Base-by-base conservation (phyloP, 2,329 filamentous ascomycete species). In the Fusarium sp. region DNA sequence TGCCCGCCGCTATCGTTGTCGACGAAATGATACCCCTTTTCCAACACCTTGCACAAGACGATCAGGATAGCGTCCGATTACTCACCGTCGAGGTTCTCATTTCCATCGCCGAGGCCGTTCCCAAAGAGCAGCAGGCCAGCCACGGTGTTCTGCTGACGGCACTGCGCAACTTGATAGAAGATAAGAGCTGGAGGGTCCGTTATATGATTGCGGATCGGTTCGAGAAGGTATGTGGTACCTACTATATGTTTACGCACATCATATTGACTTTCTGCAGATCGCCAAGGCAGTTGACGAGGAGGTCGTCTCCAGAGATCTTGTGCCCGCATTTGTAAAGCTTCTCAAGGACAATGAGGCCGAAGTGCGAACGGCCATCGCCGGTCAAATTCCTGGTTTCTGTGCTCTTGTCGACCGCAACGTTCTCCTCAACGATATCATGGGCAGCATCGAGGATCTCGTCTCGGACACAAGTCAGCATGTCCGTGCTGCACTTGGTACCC, bases 171-270 rank as follows among this genome's bases (percentile, higher is more conserved):
- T 83, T 99, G 77, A 98, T 99, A 82, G 96, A 98, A 77, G 96
- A 99, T 81, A 99, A 98, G 89, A 98, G 96, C 84, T 99, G 96
- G 96, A 91, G 96, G 77, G 96, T 99, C 64, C 90, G 96, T 79
- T 99, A 98, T 82, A 99, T 99, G 96, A 96, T 99, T 75, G 96
- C 96, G 49, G 96, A 99, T 81, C 90, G 94, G 79, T 99, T 98
- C 78, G 96, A 99, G 82, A 98, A 98, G 92, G 94, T 74, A 45
- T 26, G 53, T 20, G 34, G 14, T 39, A 31, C 18, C 36, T 42
- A 7, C n/a, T 15, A 14, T 15, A 26, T 28, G 94, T 78, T 50
- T 34, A 9, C 44, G 5, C 44, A 18, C 18, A 11, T 15, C 22
- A 18, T 55, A 28, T 43, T 62, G 15, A 70, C 63, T 36, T 34